These are phyloP conservation scores for Fusarium cyanostomum DNA, from an alignment of 2,329 filamentous ascomycete species.

Conservation along the genomic window DNA sequence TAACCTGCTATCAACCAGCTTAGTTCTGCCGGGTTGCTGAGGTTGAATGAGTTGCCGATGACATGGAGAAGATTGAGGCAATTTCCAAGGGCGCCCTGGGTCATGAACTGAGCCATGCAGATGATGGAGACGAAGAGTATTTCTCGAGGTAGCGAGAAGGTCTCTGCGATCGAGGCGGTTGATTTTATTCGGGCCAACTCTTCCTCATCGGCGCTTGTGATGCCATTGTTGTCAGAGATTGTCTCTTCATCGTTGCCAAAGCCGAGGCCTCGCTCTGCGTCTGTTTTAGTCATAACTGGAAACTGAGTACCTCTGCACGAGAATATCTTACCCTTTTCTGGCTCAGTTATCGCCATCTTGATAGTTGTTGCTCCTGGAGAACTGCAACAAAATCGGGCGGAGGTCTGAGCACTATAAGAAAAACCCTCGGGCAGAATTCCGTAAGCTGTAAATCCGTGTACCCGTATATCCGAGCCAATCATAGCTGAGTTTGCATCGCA, in stretches of 20 bases:
- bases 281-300: background rate
- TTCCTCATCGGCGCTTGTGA: conserved; percentile 27
- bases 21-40: conserved; percentile 33
- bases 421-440: background rate
- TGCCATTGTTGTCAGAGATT: conserved; percentile 19
- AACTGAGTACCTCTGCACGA: background rate
- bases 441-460: conserved; percentile 7
- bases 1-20: conserved; percentile 68
- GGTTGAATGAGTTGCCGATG: conserved; percentile 33
- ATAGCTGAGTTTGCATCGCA: background rate
- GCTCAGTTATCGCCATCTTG: conserved; percentile 7
- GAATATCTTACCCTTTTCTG: conserved; percentile 3
- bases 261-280: conserved; percentile 6
- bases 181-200: conserved; percentile 34
- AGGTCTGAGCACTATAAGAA: conserved; percentile 6
- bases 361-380: background rate
- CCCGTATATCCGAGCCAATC: conserved; percentile 25
- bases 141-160: conserved; percentile 28
- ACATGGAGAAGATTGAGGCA: conserved; percentile 38
- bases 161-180: conserved; percentile 33
- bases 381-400: background rate
- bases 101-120: conserved; percentile 41
- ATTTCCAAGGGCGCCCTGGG: conserved; percentile 37
- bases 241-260: conserved; percentile 16
- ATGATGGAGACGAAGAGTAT: conserved; percentile 34